Evolutionary conservation across 2,329 filamentous ascomycete genomes (phyloP).

Genomic region (Knufia fluminis): DNA sequence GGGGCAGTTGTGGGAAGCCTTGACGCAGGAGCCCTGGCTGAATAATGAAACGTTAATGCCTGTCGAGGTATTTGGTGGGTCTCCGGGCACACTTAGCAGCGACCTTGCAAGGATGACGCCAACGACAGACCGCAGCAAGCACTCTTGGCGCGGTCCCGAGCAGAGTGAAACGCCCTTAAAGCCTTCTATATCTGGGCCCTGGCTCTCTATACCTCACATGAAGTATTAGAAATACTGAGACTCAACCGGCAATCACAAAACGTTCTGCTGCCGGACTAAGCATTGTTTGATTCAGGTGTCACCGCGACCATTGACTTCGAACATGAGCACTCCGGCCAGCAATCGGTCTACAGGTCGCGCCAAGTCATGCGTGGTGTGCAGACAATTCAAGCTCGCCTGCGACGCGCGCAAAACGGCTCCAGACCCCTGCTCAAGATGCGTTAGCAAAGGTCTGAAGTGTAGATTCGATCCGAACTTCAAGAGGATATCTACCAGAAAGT

Average conservation of each 20-base stretch:
- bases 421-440: constrained; percentile 6
- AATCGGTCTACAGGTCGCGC: no score
- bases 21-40: no score
- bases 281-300: no score
- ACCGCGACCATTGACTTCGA: neutral
- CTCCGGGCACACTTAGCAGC: neutral
- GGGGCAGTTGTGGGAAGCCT: no score
- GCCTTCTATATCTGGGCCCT: no score
- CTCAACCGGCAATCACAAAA: no score
- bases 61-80: neutral
- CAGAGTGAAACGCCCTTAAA: no score
- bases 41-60: neutral
- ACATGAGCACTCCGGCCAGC: neutral
- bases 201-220: no score
- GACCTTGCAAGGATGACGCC: neutral
- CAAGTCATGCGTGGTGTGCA: neutral
- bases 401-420: constrained; percentile 8
- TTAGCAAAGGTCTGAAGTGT: constrained; percentile 1
- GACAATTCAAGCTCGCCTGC: constrained; percentile 6
- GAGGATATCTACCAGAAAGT: no score
- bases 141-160: no score
- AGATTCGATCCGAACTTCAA: constrained; percentile 5
- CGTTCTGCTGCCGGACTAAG: no score
- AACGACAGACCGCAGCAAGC: neutral
- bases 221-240: no score